Evolutionary conservation across 164 flowering plant species (phyloP), one percentile per base, ranked within the genome.

Genomic region (Annona cherimola): DNA sequence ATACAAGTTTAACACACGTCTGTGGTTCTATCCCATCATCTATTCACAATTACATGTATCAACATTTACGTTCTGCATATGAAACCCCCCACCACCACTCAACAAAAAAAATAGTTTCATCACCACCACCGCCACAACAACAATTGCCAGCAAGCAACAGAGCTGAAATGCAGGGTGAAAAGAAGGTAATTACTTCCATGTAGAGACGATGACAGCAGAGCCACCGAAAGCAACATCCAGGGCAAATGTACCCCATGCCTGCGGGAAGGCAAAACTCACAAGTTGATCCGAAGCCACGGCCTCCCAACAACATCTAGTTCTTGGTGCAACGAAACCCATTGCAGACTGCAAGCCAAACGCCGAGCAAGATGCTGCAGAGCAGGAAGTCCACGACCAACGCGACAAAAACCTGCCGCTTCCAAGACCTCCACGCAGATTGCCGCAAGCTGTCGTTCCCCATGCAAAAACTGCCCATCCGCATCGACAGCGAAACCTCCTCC

Each of bases 301-400:
- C 57, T 61, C 16, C 68, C 19, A 39, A 8, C 3, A 39, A 66
- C 0, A 42, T 45, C 79, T 76, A 83, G 6, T 72, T 78, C 62
- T 71, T 63, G 63, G 80, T 64, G 76, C 97, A 92, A 39, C 71
- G 67, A 45, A 86, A 69, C 18, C 95, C 90, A 20, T 63, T 72
- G 69, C 95, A 92, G 42, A 92, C 75, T 0, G 76, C 77, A 61
- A 93, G 79, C 98, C 98, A 93, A 67, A 89, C 76, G 14, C 76
- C 81, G 57, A 93, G 78, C 35, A 93, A 72, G 45, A 83, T 71
- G 7, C 81, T 18, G 70, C 98, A 93, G 18, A 90, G 77, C 77
- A 81, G 83, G 5, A 78, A 84, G 83, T 93, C 98, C 71, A 88
- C 75, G 14, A 85, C 85, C 71, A 93, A 81, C 71, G 87, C 85